Evolutionary conservation across 352 stramenopile species (phyloP), one percentile per base, ranked within the genome.

Genomic region (Thraustochytrium striatum): DNA sequence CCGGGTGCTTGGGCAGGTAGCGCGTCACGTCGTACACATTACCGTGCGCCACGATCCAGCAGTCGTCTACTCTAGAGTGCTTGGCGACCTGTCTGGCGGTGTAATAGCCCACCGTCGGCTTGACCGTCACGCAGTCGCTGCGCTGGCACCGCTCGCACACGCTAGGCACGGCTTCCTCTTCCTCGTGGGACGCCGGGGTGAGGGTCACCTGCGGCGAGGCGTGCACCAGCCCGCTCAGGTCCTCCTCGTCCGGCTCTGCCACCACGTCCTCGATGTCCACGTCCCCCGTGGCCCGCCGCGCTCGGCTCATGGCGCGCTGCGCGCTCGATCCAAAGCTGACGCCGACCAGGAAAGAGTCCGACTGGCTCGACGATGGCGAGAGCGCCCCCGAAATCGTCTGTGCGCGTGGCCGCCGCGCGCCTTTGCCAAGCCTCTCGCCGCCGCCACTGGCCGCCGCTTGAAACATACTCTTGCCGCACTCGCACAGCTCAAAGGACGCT

Each of bases 1-100:
- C 96, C 28, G 96, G 96, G 87, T 99, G 96, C 84, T 98, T 94
- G 82, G 98, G 92, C 70, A 99, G 87, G 87, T 98, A 99, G 61
- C 89, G 88, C 25, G 94, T 97, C 36, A 99, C 92, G 84, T 99
- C 93, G 86, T 98, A 99, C 25, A 99, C 94, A 84, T 97, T 94
- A 19, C 70, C 70, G 30, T 80, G 70, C 33, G 58, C 70, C 1
- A 75, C 28, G 38, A 80, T 75, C 70, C 70, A 80, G 57, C 70
- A 80, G 33, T 80, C 70, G 21, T 80, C 70, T 25, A n/a, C 30
- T 19, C 25, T 72, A 8, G 28, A 16, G 36, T 80, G 70, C 30
- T 2, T 21, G 11, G 33, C 32, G 33, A 80, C 30, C 61, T 80
- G 70, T 25, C 25, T 39, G 35, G 30, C 3, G 35, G 70, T 80